phyloP scores from a whole-genome alignment of 2,329 filamentous ascomycete species.

The Colletotrichum karsti region DNA sequence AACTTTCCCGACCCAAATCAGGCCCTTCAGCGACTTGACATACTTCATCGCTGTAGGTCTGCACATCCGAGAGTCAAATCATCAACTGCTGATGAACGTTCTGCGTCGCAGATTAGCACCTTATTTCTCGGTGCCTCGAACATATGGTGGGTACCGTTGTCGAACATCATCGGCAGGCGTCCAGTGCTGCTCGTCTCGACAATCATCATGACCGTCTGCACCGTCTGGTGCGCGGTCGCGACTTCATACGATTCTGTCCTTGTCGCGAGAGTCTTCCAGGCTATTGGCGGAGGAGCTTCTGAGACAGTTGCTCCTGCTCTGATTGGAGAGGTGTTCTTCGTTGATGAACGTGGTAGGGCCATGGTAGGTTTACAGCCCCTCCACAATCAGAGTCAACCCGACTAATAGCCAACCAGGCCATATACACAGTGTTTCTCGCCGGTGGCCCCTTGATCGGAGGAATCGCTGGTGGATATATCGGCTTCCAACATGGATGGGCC shows the following conservation, averaged over 20 bases:
- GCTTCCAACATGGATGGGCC: constrained; percentile 39
- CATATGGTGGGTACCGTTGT: constrained; percentile 45
- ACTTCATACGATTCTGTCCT: constrained; percentile 36
- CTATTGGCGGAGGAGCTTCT: constrained; percentile 41
- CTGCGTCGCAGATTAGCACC: constrained; percentile 37
- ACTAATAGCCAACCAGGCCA: constrained; percentile 26
- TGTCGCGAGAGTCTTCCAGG: constrained; percentile 41
- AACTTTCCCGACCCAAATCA: constrained; percentile 36
- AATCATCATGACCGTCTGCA: constrained; percentile 35
- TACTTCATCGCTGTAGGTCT: constrained; percentile 40
- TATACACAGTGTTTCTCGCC: constrained; percentile 43
- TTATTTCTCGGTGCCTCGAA: constrained; percentile 43
- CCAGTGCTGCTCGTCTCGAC: constrained; percentile 40
- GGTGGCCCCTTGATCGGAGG: constrained; percentile 43
- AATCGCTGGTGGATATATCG: constrained; percentile 45
- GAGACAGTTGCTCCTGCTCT: constrained; percentile 43
- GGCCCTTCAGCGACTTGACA: constrained; percentile 36
- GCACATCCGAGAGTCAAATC: not conserved
- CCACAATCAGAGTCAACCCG: not conserved
- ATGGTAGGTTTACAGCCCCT: constrained; percentile 33
- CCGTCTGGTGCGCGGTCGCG: constrained; percentile 37
- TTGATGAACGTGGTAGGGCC: constrained; percentile 43
- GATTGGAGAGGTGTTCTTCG: constrained; percentile 45
- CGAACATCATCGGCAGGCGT: constrained; percentile 43
- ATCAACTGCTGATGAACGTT: not conserved